A percentile compares a stretch with the other conserved stretches of the same genome.
These are phyloP conservation scores for Phialophora expanda DNA, from an alignment of 2,329 filamentous ascomycete species.

Conservation along the genomic window DNA sequence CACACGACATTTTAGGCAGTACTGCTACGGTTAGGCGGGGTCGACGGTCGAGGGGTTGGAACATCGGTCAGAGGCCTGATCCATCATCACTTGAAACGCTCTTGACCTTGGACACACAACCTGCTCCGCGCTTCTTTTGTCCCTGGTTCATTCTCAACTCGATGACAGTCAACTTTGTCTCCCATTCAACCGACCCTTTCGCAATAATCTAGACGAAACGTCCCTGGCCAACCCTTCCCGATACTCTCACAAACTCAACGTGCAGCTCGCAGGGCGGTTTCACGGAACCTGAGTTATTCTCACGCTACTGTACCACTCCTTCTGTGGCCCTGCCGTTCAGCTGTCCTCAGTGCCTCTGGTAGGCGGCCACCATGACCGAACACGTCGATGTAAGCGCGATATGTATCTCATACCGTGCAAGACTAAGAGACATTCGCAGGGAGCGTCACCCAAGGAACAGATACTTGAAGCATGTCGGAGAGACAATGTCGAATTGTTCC, in stretches of 20 bases:
- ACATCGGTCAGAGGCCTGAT: slow-evolving; percentile 4
- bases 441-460: slow-evolving; percentile 81
- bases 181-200: neutral
- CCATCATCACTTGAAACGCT: slow-evolving; percentile 5
- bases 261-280: too few species aligned
- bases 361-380: slow-evolving; percentile 47
- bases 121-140: neutral
- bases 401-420: neutral
- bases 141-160: neutral
- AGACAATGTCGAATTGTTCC: slow-evolving; percentile 86
- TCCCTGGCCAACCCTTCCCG: neutral
- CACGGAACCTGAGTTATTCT: neutral
- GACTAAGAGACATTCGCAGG: slow-evolving; percentile 56
- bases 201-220: neutral
- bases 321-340: neutral
- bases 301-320: neutral
- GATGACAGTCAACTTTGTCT: neutral
- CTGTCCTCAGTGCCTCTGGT: neutral
- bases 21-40: slow-evolving; percentile 8
- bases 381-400: slow-evolving; percentile 47
- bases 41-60: neutral
- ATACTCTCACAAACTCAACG: neutral
- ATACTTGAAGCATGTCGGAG: slow-evolving; percentile 91
- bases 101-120: neutral
- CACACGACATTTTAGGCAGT: neutral